Base-by-base conservation (phyloP, 116 monocot genomes). In the Zostera marina region DNA sequence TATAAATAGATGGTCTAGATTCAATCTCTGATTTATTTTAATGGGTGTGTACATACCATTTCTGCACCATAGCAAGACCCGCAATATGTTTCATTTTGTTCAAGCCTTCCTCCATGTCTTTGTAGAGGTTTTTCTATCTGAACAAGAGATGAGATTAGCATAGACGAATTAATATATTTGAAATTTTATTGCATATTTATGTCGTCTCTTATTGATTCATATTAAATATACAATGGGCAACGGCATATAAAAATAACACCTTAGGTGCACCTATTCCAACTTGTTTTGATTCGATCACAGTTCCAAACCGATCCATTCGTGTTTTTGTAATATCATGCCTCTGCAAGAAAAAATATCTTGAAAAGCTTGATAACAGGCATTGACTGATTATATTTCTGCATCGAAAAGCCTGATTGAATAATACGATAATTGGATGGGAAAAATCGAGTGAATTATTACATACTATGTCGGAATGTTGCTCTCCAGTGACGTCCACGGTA, bases 401-500 rank as follows among this genome's bases (percentile, higher is more conserved):
- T n/a, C n/a, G n/a, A n/a, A n/a, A n/a, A n/a, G n/a, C n/a, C n/a
- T n/a, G n/a, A n/a, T n/a, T n/a, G n/a, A n/a, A n/a, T n/a, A n/a
- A n/a, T n/a, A n/a, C n/a, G n/a, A n/a, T n/a, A n/a, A n/a, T n/a
- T n/a, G n/a, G n/a, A n/a, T n/a, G n/a, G 19, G 14, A 59, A 12
- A 58, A 49, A 59, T 11, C 12, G 8, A 59, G 45, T 46, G 11
- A 58, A 44, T 21, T 11, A 49, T 38, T 38, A 70, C 73, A 21
- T 73, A 78, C 78, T 42, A 78, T 70, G 68, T 96, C 85, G 77
- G 80, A 79, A 66, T 96, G 96, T 42, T 82, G 89, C 65, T 96
- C 96, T 11, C 96, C 96, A 68, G 89, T 96, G 63, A 96, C 76
- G 70, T 96, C 96, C 78, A 85, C 70, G 8, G 96, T 75, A 67